Percentiles rank a stretch among this genome's conserved stretches.
These are phyloP conservation scores for Pichia thaimueangensis DNA, from an alignment of 805 yeast genomes.

Conservation along the genomic window DNA sequence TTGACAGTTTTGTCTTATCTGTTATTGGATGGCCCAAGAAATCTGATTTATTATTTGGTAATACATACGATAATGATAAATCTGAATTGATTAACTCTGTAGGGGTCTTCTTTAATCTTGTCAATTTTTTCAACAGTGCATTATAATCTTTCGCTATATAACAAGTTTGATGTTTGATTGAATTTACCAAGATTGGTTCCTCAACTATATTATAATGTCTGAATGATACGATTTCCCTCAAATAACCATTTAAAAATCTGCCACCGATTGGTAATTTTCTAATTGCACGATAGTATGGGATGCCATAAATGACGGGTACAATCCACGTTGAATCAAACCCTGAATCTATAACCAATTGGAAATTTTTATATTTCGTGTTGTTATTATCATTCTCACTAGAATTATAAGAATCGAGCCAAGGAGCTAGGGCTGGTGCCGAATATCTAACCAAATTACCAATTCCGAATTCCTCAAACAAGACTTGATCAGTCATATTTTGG, in stretches of 20 bases:
- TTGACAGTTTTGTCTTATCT: conserved; percentile 14
- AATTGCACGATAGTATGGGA: conserved; percentile 70
- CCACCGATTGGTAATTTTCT: conserved; percentile 85
- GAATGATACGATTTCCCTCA: conserved; percentile 80
- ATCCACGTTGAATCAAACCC: conserved; percentile 88
- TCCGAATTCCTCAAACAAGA: conserved; percentile 90
- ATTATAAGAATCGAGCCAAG: conserved; percentile 42
- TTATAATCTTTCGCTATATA: conserved; percentile 59
- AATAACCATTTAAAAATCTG: conserved; percentile 67
- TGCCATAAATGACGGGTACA: conserved; percentile 75
- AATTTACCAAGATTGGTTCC: conserved; percentile 77
- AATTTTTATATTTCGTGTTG: conserved; percentile 37
- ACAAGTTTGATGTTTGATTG: conserved; percentile 74
- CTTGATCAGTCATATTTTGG: conserved; percentile 81
- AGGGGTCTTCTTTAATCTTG: conserved; percentile 19
- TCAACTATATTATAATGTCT: conserved; percentile 91
- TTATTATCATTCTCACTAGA: conserved; percentile 5
- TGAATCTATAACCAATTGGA: conserved; percentile 74
- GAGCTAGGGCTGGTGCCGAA: conserved; percentile 53
- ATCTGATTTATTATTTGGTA: conserved; percentile 84
- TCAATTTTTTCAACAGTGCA: conserved; percentile 22
- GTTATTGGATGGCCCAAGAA: conserved; percentile 53
- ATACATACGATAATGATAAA: conserved; percentile 58
- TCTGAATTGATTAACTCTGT: conserved; percentile 19
- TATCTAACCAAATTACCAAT: conserved; percentile 65